Base-by-base conservation (phyloP, 108 stramenopile genomes). In the Fistulifera solaris region DNA sequence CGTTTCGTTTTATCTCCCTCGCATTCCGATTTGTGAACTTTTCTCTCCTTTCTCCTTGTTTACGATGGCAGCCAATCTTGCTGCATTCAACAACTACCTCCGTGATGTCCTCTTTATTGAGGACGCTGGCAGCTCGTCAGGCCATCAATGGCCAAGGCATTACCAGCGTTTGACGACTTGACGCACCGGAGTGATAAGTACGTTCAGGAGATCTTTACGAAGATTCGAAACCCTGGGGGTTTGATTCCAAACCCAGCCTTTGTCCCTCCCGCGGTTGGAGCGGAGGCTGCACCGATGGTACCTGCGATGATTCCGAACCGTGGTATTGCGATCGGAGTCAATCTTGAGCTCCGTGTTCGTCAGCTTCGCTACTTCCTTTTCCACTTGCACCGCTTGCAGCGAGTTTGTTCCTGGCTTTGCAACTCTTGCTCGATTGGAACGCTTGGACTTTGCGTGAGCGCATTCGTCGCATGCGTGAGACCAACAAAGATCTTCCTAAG, bases 191-290 rank as follows among this genome's bases (percentile, higher is more conserved):
- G 1, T 8, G 52, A 62, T 23, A 40, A 62, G 17, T 31, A 53
- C 14, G 53, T 62, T 27, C 18, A 18, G 27, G 28, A 54, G 23
- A 23, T 54, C 2, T 52, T 52, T 28, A 27, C 38, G 40, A 42
- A 31, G 39, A 12, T 53, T 35, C 27, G 61, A 2, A 27, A 38
- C 19, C 61, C 61, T 14, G 52, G 61, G 2, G 61, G 61, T 15
- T 11, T 12, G 15, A 17, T 62, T 18, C 35, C 61, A 2, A 57
- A 57, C 26, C 31, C 31, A 3, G 31, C 31, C 6, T 35, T 35
- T 21, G 19, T 11, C 7, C 44, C 44, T 2, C 7, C 44, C 5
- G 44, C 44, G 21, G 7, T 11, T 21, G 31, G 31, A 6, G 31
- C 31, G 6, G 31, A 35, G 3, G 31, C 31, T 6, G 31, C 31